Conservation (phyloP, 805 yeast species). For the Wickerhamomyces xylosicus region DNA sequence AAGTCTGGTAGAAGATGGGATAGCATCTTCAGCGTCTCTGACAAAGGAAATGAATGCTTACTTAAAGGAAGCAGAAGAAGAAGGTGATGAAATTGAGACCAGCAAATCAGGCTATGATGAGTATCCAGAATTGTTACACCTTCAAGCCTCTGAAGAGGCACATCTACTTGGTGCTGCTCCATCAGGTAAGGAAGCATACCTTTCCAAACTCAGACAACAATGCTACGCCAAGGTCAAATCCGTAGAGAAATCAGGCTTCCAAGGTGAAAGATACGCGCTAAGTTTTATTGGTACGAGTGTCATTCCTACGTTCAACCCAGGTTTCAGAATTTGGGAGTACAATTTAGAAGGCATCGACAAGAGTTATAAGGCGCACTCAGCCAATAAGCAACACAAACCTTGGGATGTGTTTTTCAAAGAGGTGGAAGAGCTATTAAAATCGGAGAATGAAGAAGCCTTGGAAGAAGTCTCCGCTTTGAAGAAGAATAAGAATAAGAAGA, state of each 20-base stretch:
- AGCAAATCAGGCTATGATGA: conserved; percentile 11
- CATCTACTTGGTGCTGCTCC: conserved; percentile 56
- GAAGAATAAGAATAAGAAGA: conserved; percentile 11
- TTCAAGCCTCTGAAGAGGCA: conserved; percentile 26
- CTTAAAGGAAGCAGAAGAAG: conserved; percentile 2
- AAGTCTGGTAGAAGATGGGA: conserved; percentile 14
- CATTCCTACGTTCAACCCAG: conserved; percentile 80
- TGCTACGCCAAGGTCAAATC: conserved; percentile 32
- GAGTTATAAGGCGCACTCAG: conserved; percentile 7
- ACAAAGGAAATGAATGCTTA: conserved; percentile 19
- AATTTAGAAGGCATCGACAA: conserved; percentile 45
- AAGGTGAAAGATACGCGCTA: conserved; percentile 53
- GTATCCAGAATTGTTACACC: conserved; percentile 11
- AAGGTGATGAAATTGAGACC: conserved; percentile 7
- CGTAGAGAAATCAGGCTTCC: conserved; percentile 22
- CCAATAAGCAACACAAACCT: conserved; percentile 23
- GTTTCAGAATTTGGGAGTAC: conserved; percentile 80
- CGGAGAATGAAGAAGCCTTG: too few relatives aligned
- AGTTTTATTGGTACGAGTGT: conserved; percentile 66
- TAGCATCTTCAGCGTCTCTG: conserved; percentile 13
- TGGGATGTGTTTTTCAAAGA: conserved; percentile 52
- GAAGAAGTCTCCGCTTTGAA: conserved; percentile 11
- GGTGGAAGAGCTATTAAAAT: conserved; percentile 22
- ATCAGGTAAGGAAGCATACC: conserved; percentile 50
- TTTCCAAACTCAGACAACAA: conserved; percentile 44